These are phyloP conservation scores for Ganoderma boninense DNA, from an alignment of 1,284 basidiomycete genomes.

Conservation along the genomic window DNA sequence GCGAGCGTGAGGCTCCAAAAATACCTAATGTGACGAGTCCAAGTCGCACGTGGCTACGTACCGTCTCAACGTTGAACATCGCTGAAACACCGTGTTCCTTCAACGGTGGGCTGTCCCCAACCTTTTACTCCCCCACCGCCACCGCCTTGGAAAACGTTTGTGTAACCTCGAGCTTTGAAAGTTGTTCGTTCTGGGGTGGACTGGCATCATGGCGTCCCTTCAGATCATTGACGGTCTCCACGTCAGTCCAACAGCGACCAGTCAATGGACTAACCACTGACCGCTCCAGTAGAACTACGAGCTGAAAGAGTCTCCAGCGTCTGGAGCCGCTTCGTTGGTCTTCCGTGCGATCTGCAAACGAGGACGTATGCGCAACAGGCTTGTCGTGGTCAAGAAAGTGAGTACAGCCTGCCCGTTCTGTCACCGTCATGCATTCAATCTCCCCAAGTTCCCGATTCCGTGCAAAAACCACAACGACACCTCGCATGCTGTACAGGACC, in stretches of 20 bases:
- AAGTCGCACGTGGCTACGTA: too few relatives aligned
- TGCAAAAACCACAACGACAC: conserved; percentile 13
- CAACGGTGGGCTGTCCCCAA: too few relatives aligned
- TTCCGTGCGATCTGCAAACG: conserved; percentile 9
- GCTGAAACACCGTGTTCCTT: too few relatives aligned
- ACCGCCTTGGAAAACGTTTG: background rate
- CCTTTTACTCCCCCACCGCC: too few relatives aligned
- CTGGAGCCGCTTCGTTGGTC: background rate
- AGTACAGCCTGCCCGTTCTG: conserved; percentile 1
- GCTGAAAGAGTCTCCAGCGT: background rate
- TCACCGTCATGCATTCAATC: background rate
- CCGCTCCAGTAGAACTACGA: conserved; percentile 1
- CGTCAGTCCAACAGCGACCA: background rate
- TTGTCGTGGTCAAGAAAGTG: conserved; percentile 50
- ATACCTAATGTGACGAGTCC: too few relatives aligned
- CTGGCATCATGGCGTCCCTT: background rate
- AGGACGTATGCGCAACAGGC: conserved; percentile 8
- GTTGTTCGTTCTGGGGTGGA: background rate
- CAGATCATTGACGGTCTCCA: background rate
- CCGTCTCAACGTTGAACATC: too few relatives aligned
- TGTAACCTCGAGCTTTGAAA: background rate
- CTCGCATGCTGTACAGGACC: conserved; percentile 4
- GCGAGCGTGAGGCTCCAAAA: too few relatives aligned
- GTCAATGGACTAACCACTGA: background rate
- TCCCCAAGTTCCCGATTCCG: conserved; percentile 19